Evolutionary conservation across 169 alveolate species (phyloP), one percentile per base, ranked within the genome.

Genomic region (Cryptosporidium felis): DNA sequence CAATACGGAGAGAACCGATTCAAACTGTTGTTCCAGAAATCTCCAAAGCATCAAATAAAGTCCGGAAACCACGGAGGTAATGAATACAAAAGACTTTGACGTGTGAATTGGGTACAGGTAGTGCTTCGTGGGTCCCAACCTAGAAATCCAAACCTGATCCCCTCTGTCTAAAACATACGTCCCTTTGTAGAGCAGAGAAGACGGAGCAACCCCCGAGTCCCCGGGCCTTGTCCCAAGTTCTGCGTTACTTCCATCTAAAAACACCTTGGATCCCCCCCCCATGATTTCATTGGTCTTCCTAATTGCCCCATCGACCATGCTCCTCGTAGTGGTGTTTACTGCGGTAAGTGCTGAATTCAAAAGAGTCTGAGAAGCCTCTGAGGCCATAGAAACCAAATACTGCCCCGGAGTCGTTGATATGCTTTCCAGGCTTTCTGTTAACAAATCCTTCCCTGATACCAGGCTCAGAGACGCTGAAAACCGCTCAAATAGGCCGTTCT

Each of bases 41-140:
- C 91, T 88, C 65, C 89, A 81, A 51, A 90, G 80, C 80, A 90
- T 62, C 42, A 90, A 62, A 49, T 90, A 63, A 28, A 90, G 81
- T 2, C 90, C 93, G 5, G 91, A 63, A 21, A 89, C 90, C n/a
- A 66, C 90, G 0, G 93, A 85, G 21, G 90, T 90, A 26, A 81
- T 85, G 26, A 90, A 90, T 18, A 90, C 40, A 45, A 85, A 90
- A 23, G 91, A 90, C 12, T 89, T 88, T 0, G 90, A 82, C 0
- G 93, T 63, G 49, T 90, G 93, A 6, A 90, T 28, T 28, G 91
- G 80, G 60, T 88, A 90, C 16, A 90, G 49, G 34, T 60, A 85
- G 66, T 90, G 91, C n/a, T 89, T 80, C 2, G 90, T 60, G 1
- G 82, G 82, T 6, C 82, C 82, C n/a, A 67, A n/a, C n/a, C 23